Evolutionary conservation across 768 basidiomycete genomes (phyloP).

Genomic region (Candolleomyces eurysporus): DNA sequence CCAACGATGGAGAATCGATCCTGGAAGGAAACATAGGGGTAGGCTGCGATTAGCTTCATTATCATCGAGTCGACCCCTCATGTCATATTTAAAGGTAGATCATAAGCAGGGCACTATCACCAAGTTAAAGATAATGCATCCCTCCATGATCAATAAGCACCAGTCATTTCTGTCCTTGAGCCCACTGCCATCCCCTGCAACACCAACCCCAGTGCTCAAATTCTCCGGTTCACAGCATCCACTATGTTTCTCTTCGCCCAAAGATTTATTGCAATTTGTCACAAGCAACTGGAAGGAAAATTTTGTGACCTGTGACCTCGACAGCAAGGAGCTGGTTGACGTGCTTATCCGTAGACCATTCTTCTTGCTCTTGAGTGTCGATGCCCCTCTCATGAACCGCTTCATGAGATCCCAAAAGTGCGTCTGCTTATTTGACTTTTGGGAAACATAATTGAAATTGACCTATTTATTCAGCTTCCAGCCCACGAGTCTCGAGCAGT

Average conservation of each 20-base stretch:
- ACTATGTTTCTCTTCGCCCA: slow-evolving; percentile 44
- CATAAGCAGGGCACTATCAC: too few relatives aligned
- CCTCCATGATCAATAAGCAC: slow-evolving; percentile 21
- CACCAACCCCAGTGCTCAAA: slow-evolving; percentile 15
- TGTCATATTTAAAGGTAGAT: too few relatives aligned
- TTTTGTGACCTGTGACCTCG: slow-evolving; percentile 79
- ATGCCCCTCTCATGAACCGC: slow-evolving; percentile 76
- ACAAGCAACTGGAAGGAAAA: slow-evolving; percentile 79
- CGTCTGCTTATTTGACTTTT: slow-evolving; percentile 11
- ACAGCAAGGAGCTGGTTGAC: slow-evolving; percentile 52
- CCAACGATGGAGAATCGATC: slow-evolving; percentile 14
- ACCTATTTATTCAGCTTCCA: slow-evolving; percentile 5
- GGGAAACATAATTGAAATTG: not conserved
- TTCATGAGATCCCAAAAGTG: slow-evolving; percentile 59
- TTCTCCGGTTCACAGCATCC: slow-evolving; percentile 8
- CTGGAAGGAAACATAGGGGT: slow-evolving; percentile 20
- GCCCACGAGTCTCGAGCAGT: slow-evolving; percentile 58
- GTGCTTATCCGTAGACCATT: slow-evolving; percentile 85
- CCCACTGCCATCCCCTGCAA: slow-evolving; percentile 28
- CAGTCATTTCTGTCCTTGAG: slow-evolving; percentile 40
- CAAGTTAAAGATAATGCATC: too few relatives aligned
- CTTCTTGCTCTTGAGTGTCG: slow-evolving; percentile 79
- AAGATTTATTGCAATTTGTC: slow-evolving; percentile 64
- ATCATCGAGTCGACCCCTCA: too few relatives aligned
- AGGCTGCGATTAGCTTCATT: not conserved